These are phyloP conservation scores for Rutstroemia sydowiana DNA, from an alignment of 2,329 filamentous ascomycete species.

Conservation along the genomic window DNA sequence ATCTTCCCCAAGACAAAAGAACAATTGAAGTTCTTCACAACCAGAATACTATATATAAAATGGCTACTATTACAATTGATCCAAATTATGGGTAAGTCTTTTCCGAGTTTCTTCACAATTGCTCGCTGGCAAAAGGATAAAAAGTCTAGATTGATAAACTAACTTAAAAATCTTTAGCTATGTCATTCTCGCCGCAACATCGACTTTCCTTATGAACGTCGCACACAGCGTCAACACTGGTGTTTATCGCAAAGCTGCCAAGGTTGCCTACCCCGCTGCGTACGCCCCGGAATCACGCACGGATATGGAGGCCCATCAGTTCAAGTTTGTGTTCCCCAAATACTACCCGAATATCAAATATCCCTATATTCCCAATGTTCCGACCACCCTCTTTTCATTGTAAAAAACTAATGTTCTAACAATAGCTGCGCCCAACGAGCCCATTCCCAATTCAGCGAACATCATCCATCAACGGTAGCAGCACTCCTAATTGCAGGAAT, in stretches of 20 bases:
- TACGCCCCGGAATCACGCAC: conserved; percentile 36
- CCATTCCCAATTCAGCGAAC: conserved; percentile 59
- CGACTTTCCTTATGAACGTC: conserved; percentile 50
- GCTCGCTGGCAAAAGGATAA: not conserved
- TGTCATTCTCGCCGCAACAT: conserved; percentile 50
- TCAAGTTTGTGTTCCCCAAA: conserved; percentile 37
- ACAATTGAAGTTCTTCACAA: no score
- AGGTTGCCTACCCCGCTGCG: conserved; percentile 48
- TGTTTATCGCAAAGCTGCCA: conserved; percentile 43
- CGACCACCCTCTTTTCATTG: not conserved
- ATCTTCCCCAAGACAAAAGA: no score
- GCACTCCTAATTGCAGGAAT: conserved; percentile 50
- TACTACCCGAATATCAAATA: conserved; percentile 45
- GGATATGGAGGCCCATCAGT: conserved; percentile 36
- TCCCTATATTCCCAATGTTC: not conserved
- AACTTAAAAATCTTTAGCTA: conserved; percentile 40
- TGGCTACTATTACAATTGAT: conserved; percentile 26
- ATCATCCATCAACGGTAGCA: conserved; percentile 45
- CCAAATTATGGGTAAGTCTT: conserved; percentile 27
- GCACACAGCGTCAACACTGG: conserved; percentile 43
- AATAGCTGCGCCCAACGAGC: conserved; percentile 50
- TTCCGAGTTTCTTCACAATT: not conserved
- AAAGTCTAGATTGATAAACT: conserved; percentile 39
- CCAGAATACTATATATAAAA: conserved; percentile 14
- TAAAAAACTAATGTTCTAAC: not conserved